Percentiles rank a stretch among this genome's conserved stretches.
Conservation (phyloP, 2,329 filamentous ascomycete genomes). For the Aureobasidium sp. region DNA sequence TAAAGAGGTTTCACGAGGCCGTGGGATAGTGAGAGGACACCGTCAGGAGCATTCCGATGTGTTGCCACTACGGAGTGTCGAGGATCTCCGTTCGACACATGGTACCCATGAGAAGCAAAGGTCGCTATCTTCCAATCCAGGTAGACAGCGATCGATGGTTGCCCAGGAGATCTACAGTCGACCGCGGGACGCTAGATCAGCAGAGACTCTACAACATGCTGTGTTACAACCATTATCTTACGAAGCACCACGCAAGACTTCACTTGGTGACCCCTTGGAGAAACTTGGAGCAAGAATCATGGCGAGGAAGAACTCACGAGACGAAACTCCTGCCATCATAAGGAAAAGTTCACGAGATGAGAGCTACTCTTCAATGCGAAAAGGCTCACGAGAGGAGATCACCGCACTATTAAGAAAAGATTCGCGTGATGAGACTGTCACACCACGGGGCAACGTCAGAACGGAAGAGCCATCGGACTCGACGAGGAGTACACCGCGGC, state of each 20-base stretch:
- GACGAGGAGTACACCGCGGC: background rate
- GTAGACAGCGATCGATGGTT: slow-evolving; percentile 4
- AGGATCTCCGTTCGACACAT: background rate
- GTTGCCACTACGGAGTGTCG: background rate
- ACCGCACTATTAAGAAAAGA: background rate
- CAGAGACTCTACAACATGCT: background rate
- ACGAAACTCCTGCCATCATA: background rate
- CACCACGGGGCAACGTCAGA: background rate
- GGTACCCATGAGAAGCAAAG: background rate
- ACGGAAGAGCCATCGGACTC: background rate
- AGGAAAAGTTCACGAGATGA: slow-evolving; percentile 2
- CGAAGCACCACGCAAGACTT: background rate
- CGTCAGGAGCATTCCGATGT: slow-evolving; percentile 7
- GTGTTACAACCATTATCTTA: background rate
- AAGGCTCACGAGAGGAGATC: background rate
- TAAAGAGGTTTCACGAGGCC: slow-evolving; percentile 7
- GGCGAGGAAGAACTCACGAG: slow-evolving; percentile 3
- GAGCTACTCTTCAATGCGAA: background rate
- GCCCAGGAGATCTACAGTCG: slow-evolving; percentile 2
- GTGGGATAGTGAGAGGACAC: background rate
- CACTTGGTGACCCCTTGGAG: background rate
- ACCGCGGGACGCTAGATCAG: background rate
- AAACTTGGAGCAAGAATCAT: slow-evolving; percentile 1
- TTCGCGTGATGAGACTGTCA: background rate
- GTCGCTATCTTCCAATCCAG: background rate